Base-by-base conservation (phyloP, 176 grass and related monocot species). In the Triticum dicoccoides region DNA sequence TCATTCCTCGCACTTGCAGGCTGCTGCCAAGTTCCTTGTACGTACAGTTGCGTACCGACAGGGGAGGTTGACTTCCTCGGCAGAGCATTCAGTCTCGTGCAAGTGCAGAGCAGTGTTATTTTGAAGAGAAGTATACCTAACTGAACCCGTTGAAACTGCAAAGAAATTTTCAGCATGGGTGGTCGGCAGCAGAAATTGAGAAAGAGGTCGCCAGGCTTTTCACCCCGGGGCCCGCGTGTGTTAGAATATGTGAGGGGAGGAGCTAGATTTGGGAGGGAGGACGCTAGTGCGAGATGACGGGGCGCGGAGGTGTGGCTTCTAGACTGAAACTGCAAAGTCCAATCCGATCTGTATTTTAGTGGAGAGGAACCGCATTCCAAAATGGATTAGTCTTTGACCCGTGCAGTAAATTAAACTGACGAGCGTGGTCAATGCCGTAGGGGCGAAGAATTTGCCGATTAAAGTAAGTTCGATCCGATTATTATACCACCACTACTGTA, bases 361-460 rank as follows among this genome's bases (percentile, higher is more conserved):
- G 76, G 76, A 13, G 34, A 80, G 18, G 81, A 42, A 80, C 77
- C 82, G 32, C 82, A 85, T 88, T 91, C 89, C 89, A 80, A 62
- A 71, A 85, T 69, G 49, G 82, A 63, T 32, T 29, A 23, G 47
- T 51, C 12, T 54, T 84, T 82, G 73, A 32, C 38, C 3, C 51
- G 14, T 51, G 54, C 3, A 7, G 54, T 5, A 7, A 63, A 79
- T 35, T 73, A 79, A 51, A 82, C 41, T 44, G 68, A 44, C 21
- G 61, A 62, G 9, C 61, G 56, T 59, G 39, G 75, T 91, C 76
- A 84, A 54, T 54, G 13, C 52, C 11, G 39, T 38, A 76, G 29
- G 68, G 6, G 45, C 18, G 45, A 76, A 61, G 20, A 41, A 65
- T 8, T 61, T 70, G 18, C 3, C 7, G 25, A 76, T 32, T 32